Conservation (phyloP, 345 rosid genomes). For the Conringia planisiliqua region DNA sequence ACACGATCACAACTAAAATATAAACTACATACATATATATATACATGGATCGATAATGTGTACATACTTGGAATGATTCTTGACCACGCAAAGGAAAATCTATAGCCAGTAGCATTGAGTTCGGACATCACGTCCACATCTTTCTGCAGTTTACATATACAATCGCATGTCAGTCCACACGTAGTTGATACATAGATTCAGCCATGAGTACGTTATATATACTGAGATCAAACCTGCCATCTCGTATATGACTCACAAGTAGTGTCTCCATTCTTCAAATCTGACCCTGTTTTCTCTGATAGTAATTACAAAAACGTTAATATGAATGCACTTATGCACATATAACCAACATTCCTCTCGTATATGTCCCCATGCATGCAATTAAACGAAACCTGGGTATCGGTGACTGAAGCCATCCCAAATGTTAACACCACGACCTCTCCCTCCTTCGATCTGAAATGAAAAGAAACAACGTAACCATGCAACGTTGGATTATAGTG, state of each 20-base stretch:
- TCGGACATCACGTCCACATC: constrained; percentile 5
- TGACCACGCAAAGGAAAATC: too few relatives aligned
- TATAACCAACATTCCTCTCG: not conserved
- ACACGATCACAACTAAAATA: too few relatives aligned
- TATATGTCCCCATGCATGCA: not conserved
- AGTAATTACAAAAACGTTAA: not conserved
- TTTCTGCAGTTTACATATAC: not conserved
- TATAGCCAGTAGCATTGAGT: not conserved
- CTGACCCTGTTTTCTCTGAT: not conserved
- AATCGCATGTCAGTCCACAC: not conserved
- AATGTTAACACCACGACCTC: not conserved
- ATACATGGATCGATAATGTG: too few relatives aligned
- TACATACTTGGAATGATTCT: too few relatives aligned
- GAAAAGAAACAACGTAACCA: not conserved
- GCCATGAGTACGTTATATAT: not conserved
- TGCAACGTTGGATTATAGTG: not conserved
- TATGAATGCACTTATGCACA: not conserved
- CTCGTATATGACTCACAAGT: not conserved
- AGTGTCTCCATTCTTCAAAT: not conserved
- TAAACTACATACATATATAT: too few relatives aligned
- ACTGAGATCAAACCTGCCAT: not conserved
- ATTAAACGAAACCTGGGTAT: not conserved
- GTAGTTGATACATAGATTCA: not conserved
- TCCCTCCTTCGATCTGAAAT: not conserved
- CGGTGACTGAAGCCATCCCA: not conserved